Base-by-base conservation (phyloP, 2,329 filamentous ascomycete species). In the Calonectria pteridis region DNA sequence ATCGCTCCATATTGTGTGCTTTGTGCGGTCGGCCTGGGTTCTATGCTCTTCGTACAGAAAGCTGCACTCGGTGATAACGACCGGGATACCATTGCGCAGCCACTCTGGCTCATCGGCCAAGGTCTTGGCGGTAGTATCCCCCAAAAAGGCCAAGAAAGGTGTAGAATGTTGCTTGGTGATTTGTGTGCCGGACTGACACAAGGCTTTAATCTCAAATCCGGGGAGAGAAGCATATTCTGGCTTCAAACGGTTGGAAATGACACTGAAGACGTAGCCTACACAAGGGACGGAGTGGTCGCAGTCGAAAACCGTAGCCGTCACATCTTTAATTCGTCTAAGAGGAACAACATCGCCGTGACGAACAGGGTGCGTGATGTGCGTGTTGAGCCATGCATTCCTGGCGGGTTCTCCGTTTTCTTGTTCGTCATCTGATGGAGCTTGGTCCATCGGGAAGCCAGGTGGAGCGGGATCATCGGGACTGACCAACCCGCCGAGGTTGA, bases 61-160 rank as follows among this genome's bases (percentile, higher is more conserved):
- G 72, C 86, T 88, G 77, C 87, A 89, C 79, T 89, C 87, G 0
- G 86, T 88, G 46, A 89, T 86, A 67, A 89, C 87, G 9, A 88
- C 86, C 7, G 84, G 82, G 20, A 88, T 83, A 0, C 82, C 85
- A 0, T 80, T 77, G 2, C 71, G 63, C 37, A 89, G 71, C 86
- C 87, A 88, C 23, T 78, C 74, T 0, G 86, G 86, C 67, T 80
- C 85, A 0, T 79, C 77, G 13, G 83, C 84, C 14, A 89, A 80
- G 4, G 84, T 84, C 18, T 79, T 77, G 5, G 85, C 82, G 2
- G 87, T 88, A 0, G 86, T 87, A 76, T 89, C 87, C 10, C 87
- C 87, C 6, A 89, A 79, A 67, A 89, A 89, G 13, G 87, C 87
- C 59, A 89, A 87, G 2, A 89, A 82, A 51, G 86, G 85, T 7